phyloP scores from a whole-genome alignment of 805 yeast genomes.

The Brettanomyces naardenensis region DNA sequence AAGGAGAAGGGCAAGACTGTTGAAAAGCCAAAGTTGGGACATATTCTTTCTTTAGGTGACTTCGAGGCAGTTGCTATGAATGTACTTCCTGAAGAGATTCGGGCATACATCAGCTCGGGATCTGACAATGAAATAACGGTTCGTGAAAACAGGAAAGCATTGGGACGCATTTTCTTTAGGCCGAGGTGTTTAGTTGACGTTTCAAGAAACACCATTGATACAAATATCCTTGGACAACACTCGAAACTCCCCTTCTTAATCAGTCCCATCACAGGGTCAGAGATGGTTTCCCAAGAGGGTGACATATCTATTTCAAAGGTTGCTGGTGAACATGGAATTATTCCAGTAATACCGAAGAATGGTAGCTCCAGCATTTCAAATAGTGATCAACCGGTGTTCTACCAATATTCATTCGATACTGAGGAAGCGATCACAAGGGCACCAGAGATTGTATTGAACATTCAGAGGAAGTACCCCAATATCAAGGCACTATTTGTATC shows the following conservation, averaged over 20 bases:
- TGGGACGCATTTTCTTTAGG: constrained; percentile 76
- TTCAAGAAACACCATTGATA: constrained; percentile 45
- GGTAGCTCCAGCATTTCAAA: too few relatives aligned
- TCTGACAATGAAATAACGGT: constrained; percentile 85
- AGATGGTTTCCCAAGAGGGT: constrained; percentile 83
- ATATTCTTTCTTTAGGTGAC: constrained; percentile 69
- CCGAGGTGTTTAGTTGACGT: constrained; percentile 80
- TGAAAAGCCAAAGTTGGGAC: constrained; percentile 65
- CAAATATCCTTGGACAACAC: constrained; percentile 57
- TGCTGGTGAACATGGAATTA: constrained; percentile 55
- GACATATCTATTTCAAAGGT: constrained; percentile 72
- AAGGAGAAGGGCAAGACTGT: too few relatives aligned
- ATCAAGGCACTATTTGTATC: constrained; percentile 73
- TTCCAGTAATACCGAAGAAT: constrained; percentile 92
- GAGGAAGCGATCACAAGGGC: too few relatives aligned
- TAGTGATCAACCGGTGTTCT: too few relatives aligned
- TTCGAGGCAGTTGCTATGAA: constrained; percentile 81
- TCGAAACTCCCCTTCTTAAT: constrained; percentile 74
- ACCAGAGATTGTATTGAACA: constrained; percentile 14
- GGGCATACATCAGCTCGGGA: constrained; percentile 89
- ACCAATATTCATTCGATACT: too few relatives aligned
- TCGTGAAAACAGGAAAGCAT: constrained; percentile 75
- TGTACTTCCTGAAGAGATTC: constrained; percentile 63
- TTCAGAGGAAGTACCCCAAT: too few relatives aligned
- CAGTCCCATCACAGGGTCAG: constrained; percentile 85